Evolutionary conservation across 495 filamentous ascomycete species (phyloP).

Genomic region (Penicillium paxilli): DNA sequence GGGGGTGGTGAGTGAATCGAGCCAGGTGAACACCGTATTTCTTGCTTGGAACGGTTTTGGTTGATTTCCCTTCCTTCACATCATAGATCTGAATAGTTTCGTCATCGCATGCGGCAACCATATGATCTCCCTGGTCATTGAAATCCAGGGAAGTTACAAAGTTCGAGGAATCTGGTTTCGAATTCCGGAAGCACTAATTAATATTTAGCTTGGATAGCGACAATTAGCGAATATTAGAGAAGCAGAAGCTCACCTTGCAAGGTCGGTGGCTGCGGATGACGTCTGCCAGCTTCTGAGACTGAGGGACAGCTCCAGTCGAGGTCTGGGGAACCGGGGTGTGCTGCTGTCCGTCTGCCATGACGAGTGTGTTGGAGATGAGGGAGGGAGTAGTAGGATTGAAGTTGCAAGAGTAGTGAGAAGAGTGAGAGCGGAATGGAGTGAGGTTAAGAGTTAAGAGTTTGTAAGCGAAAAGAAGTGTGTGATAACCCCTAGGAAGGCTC

Average conservation of each 20-base stretch:
- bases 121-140: conserved; percentile 87
- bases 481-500: too few relatives aligned
- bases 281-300: conserved; percentile 46
- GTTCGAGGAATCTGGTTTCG: conserved; percentile 39
- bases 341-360: conserved; percentile 37
- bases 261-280: conserved; percentile 47
- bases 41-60: conserved; percentile 79
- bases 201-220: not conserved
- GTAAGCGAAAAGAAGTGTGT: not conserved
- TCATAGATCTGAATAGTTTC: conserved; percentile 95
- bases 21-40: conserved; percentile 96
- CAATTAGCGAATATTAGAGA: not conserved
- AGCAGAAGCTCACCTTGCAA: conserved; percentile 38
- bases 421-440: not conserved
- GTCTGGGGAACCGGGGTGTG: conserved; percentile 17
- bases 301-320: conserved; percentile 29
- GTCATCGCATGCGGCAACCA: conserved; percentile 84
- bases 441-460: too few relatives aligned
- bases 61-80: conserved; percentile 81
- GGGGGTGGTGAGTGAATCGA: conserved; percentile 86
- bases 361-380: not conserved
- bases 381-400: not conserved
- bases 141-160: conserved; percentile 82
- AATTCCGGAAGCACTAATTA: conserved; percentile 34
- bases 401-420: not conserved